Conservation (phyloP, 805 yeast genomes). For the Priceomyces melissophilus region DNA sequence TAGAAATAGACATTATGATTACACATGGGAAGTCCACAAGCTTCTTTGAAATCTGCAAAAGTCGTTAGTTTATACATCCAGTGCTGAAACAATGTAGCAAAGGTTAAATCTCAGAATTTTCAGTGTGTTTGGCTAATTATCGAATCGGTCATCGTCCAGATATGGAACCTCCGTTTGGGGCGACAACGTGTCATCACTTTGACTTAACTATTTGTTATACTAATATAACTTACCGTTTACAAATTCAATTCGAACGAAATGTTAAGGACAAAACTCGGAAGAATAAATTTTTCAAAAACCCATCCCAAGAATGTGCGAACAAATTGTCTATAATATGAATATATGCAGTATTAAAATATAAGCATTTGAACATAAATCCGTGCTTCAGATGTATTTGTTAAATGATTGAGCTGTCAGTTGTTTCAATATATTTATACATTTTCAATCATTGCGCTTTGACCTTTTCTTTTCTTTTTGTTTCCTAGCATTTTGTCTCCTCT, state of each 20-base stretch:
- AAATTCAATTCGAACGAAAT: not conserved
- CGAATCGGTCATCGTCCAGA: constrained; percentile 70
- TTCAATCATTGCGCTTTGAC: constrained; percentile 1
- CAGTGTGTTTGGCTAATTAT: constrained; percentile 61
- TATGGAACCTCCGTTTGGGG: constrained; percentile 69
- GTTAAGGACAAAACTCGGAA: not conserved
- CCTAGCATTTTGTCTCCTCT: constrained; percentile 53
- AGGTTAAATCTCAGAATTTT: constrained; percentile 50
- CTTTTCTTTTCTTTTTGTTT: constrained; percentile 28
- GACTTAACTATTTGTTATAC: constrained; percentile 6
- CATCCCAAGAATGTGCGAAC: no score
- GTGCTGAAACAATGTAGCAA: not conserved
- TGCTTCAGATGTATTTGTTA: not conserved
- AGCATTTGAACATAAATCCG: no score
- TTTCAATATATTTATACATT: no score
- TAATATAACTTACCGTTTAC: not conserved
- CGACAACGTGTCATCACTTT: constrained; percentile 66
- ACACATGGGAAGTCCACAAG: no score
- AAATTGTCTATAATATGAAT: not conserved
- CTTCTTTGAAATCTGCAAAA: not conserved
- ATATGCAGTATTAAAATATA: not conserved
- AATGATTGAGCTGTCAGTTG: no score
- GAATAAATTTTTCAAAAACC: no score
- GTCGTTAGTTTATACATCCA: not conserved
- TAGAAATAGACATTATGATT: no score